These are phyloP conservation scores for Podosphaera xanthii DNA, from an alignment of 2,329 filamentous ascomycete genomes.

Conservation along the genomic window DNA sequence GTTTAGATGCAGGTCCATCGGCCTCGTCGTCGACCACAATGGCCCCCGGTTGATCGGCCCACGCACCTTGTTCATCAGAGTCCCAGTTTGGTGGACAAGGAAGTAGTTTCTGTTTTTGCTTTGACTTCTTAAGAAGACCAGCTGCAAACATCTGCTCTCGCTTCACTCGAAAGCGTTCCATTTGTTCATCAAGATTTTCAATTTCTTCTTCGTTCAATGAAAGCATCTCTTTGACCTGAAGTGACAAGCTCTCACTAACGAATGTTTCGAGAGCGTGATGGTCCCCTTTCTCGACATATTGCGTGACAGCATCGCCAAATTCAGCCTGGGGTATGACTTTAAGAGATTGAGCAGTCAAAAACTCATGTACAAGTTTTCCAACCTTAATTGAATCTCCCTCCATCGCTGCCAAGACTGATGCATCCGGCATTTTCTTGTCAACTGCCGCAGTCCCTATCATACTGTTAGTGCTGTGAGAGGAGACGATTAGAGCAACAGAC, in stretches of 20 bases:
- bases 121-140: constrained; percentile 30
- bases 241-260: constrained; percentile 46
- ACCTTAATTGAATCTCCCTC: constrained; percentile 61
- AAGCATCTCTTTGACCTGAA: constrained; percentile 48
- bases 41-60: constrained; percentile 41
- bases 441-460: constrained; percentile 22
- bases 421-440: constrained; percentile 34
- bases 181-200: constrained; percentile 35
- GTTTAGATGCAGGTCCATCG: constrained; percentile 18
- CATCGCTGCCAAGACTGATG: constrained; percentile 35
- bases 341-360: constrained; percentile 64
- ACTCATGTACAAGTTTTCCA: constrained; percentile 71
- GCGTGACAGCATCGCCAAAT: constrained; percentile 77
- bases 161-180: constrained; percentile 47
- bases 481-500: constrained; percentile 16
- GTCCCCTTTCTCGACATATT: constrained; percentile 90
- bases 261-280: constrained; percentile 76
- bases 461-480: constrained; percentile 4
- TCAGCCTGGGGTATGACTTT: constrained; percentile 83
- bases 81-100: constrained; percentile 68
- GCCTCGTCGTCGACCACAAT: constrained; percentile 12
- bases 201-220: constrained; percentile 43
- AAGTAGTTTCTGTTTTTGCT: constrained; percentile 35
- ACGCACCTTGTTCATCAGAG: constrained; percentile 66
- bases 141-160: constrained; percentile 47